Base-by-base conservation (phyloP, 139 green algal species). In the Tetratostichococcus sp. region DNA sequence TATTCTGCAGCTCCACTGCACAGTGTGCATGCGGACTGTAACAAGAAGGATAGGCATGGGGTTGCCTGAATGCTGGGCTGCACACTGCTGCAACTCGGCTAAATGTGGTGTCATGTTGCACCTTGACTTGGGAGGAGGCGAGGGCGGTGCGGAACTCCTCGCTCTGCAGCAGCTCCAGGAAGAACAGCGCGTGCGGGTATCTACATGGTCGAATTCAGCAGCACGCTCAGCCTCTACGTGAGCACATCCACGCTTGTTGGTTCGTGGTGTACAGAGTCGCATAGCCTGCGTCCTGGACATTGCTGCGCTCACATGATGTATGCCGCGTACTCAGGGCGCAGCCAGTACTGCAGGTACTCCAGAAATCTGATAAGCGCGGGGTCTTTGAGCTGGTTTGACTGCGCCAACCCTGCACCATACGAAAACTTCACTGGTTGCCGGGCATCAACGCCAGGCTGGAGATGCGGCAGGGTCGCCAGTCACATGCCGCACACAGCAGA, bases 281-380 rank as follows among this genome's bases (percentile, higher is more conserved):
- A n/a, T n/a, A n/a, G n/a, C n/a, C n/a, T n/a, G n/a, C n/a, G n/a
- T n/a, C n/a, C n/a, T n/a, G n/a, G n/a, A n/a, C n/a, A n/a, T n/a
- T n/a, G n/a, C n/a, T n/a, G n/a, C n/a, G 62, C 86, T 81, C 35
- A 95, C 86, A 90, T 80, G 31, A 98, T 79, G 67, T 91, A 94
- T 3, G 72, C 79, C 0, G 86, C 82, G 75, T 98, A 98, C 33
- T 87, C 70, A 42, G 93, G 94, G 67, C 88, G 67, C 33, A 85
- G 84, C 92, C 93, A 98, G 81, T 98, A 98, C 43, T 89, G 76
- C 43, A 98, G 82, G 79, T 98, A 98, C n/a, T 89, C 57, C 11
- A 98, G 83, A 75, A 97, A 98, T 11, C 86, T 86, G 0, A 97
- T 42, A 67, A 97, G 97, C 0, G 85, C 82, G 0, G 80, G 75